phyloP scores from a whole-genome alignment of 768 basidiomycete genomes.

The Pleurotus giganteus region DNA sequence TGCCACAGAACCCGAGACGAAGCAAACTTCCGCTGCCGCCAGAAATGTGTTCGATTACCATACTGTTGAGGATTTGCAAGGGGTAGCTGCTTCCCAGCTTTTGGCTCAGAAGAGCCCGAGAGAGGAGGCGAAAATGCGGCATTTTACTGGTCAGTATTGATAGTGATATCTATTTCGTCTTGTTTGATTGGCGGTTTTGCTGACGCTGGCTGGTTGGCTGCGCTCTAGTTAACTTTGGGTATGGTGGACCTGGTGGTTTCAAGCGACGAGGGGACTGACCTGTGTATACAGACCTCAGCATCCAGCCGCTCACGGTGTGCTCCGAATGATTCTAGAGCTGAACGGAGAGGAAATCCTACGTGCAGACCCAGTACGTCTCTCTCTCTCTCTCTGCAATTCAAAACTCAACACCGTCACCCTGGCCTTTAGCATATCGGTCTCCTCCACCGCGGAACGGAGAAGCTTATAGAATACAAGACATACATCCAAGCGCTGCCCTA shows the following conservation, averaged over 20 bases:
- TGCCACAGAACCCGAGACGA: constrained; percentile 19
- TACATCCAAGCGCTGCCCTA: constrained; percentile 97
- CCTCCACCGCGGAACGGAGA: constrained; percentile 96
- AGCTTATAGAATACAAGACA: constrained; percentile 98
- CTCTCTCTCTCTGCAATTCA: background rate
- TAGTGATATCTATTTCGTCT: background rate
- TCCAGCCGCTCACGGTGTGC: constrained; percentile 97
- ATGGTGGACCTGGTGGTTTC: constrained; percentile 37
- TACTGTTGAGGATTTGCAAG: constrained; percentile 82
- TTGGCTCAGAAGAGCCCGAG: constrained; percentile 69
- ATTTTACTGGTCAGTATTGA: constrained; percentile 91
- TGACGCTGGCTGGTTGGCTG: constrained; percentile 4
- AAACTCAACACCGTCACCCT: background rate
- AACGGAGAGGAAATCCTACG: constrained; percentile 95
- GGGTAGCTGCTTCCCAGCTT: constrained; percentile 76
- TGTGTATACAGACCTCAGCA: constrained; percentile 75
- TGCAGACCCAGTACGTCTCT: constrained; percentile 68
- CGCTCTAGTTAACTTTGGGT: constrained; percentile 86
- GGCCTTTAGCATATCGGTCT: constrained; percentile 88
- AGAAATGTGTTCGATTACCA: constrained; percentile 65
- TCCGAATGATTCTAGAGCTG: constrained; percentile 94
- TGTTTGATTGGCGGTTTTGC: too few relatives aligned
- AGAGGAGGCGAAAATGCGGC: constrained; percentile 80
- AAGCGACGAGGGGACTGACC: background rate
- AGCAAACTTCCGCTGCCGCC: constrained; percentile 25